Evolutionary conservation across 805 yeast species (phyloP), one percentile per base, ranked within the genome.

Genomic region (Nematodospora valgi): DNA sequence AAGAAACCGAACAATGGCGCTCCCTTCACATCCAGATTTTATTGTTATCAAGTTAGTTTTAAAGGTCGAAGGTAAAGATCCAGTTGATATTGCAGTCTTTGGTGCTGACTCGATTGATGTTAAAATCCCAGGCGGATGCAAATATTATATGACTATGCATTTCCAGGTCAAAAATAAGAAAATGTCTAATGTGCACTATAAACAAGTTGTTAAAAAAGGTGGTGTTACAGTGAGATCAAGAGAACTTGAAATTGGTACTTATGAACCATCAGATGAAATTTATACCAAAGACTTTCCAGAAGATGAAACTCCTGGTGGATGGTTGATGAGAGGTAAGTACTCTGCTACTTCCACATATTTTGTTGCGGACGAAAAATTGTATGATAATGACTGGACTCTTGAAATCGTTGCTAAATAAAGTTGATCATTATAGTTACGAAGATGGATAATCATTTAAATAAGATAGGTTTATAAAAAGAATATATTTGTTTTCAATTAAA

Each of bases 251-350:
- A 41, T 65, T 26, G 72, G 71, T 6, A 52, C 48, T 23, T 60
- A 49, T 38, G 62, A 49, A 35, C 63, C 68, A 14, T 46, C 56
- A 7, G 68, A 62, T 1, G 63, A 62, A 36, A 46, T 51, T 2
- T 56, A 62, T 43, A n/a, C 44, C 13, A 51, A 52, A 32, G 45
- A 47, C 5, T 62, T 61, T 40, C 58, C 54, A 7, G 54, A 52
- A 34, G 70, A 65, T 39, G 46, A 47, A 5, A 57, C 70, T 24
- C 72, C 72, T 6, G 54, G 57, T 38, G 70, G 72, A 14, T 64
- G 54, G 46, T 48, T 64, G 24, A 43, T 59, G 30, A 62, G 70
- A 48, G 70, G 67, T 6, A 39, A 40, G 22, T 58, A 48, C 45
- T 47, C 52, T 9, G 58, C 62, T 35, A 47, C 45, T 5, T 57